Conservation (phyloP, 2,329 filamentous ascomycete genomes). For the Madurella mycetomatis region DNA sequence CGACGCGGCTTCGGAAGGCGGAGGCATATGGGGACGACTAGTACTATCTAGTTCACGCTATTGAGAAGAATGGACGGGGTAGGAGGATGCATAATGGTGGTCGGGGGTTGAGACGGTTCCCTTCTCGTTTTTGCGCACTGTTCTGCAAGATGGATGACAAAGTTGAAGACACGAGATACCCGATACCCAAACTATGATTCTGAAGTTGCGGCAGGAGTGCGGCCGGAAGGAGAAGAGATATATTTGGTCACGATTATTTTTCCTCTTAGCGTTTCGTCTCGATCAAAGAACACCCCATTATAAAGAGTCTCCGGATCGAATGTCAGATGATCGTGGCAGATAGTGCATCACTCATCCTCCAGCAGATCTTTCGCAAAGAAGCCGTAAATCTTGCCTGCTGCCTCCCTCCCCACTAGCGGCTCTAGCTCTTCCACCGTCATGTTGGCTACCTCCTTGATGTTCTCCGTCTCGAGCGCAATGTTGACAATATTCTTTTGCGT, state of each 20-base stretch:
- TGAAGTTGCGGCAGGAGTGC: background rate
- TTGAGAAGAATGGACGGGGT: too few species aligned
- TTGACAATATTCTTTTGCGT: slow-evolving; percentile 72
- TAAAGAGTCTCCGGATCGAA: background rate
- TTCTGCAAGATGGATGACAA: background rate
- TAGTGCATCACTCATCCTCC: slow-evolving; percentile 39
- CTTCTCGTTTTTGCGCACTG: background rate
- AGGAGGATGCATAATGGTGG: too few species aligned
- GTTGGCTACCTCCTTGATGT: slow-evolving; percentile 78
- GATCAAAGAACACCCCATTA: background rate
- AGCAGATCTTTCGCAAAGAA: slow-evolving; percentile 72
- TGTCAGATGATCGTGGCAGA: background rate
- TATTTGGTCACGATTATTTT: background rate
- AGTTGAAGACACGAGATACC: slow-evolving; percentile 11
- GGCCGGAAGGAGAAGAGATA: background rate
- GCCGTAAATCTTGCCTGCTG: slow-evolving; percentile 67
- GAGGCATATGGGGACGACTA: slow-evolving; percentile 22
- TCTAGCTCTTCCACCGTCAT: slow-evolving; percentile 71
- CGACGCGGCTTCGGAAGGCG: slow-evolving; percentile 17
- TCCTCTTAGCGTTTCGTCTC: too few species aligned
- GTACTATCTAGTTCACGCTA: slow-evolving; percentile 13
- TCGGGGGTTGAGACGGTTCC: background rate
- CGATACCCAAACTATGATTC: slow-evolving; percentile 4
- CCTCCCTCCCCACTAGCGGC: slow-evolving; percentile 70
- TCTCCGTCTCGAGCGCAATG: slow-evolving; percentile 68